phyloP scores from a whole-genome alignment of 2,329 filamentous ascomycete species.

The Fusarium sterilihyphosum region DNA sequence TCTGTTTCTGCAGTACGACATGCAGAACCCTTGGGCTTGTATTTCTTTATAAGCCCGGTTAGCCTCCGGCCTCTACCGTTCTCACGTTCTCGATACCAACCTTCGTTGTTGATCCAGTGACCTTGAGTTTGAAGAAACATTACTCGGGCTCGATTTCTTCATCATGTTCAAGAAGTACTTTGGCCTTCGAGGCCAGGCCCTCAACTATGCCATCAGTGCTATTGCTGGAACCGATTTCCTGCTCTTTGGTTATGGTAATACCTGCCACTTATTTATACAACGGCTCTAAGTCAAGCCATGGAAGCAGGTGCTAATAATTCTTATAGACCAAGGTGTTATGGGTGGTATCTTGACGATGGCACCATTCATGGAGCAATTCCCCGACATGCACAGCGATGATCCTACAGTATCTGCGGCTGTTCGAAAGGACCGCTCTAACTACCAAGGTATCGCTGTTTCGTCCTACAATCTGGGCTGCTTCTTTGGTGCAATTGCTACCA shows the following conservation, averaged over 20 bases:
- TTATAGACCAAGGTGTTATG: conserved; percentile 78
- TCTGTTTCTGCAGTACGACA: conserved; percentile 31
- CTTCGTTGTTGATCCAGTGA: not conserved
- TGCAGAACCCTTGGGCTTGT: not conserved
- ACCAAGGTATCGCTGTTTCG: conserved; percentile 65
- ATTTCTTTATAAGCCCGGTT: conserved; percentile 33
- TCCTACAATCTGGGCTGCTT: conserved; percentile 71
- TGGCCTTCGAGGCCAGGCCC: conserved; percentile 70
- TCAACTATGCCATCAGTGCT: conserved; percentile 76
- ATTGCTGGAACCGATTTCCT: conserved; percentile 79
- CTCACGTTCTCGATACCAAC: not conserved
- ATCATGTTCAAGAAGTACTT: conserved; percentile 60
- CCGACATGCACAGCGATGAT: conserved; percentile 58
- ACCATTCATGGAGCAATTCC: conserved; percentile 67
- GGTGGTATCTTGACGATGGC: conserved; percentile 77
- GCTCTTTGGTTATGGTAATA: conserved; percentile 65
- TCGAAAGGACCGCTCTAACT: conserved; percentile 57
- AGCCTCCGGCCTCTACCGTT: conserved; percentile 5
- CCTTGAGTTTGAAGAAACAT: conserved; percentile 1
- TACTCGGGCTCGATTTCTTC: not conserved
- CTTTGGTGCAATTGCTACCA: conserved; percentile 71
- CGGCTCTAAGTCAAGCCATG: not conserved
- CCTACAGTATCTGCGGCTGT: conserved; percentile 49
- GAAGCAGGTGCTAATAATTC: not conserved
- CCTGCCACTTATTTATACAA: not conserved